A percentile compares a stretch with the other conserved stretches of the same genome.
These are phyloP conservation scores for Scytalidium sp. DNA, from an alignment of 2,329 filamentous ascomycete genomes.

Conservation along the genomic window DNA sequence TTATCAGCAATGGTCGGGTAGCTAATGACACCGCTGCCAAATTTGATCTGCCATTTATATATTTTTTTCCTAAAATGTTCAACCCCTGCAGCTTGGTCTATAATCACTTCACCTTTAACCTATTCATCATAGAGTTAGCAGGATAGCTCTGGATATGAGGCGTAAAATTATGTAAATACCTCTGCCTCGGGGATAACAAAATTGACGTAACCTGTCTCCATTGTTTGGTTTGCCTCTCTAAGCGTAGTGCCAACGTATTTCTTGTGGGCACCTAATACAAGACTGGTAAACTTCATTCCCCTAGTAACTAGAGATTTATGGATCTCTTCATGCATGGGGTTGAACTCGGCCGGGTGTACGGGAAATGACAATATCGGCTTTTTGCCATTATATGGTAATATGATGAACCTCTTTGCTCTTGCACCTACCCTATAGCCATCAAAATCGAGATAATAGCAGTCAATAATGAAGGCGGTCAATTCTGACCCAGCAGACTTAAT, in stretches of 20 bases:
- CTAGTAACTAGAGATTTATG: neutral
- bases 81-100: neutral
- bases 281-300: neutral
- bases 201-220: neutral
- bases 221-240: neutral
- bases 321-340: neutral
- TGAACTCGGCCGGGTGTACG: neutral
- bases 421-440: neutral
- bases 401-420: neutral
- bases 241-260: neutral
- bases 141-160: neutral
- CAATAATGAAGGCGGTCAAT: neutral
- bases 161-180: neutral
- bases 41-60: neutral
- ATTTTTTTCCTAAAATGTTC: neutral
- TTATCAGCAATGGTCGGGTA: neutral
- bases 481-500: neutral
- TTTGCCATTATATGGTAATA: neutral
- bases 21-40: neutral
- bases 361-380: neutral
- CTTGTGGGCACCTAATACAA: neutral
- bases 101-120: neutral
- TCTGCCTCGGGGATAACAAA: neutral
- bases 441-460: neutral
- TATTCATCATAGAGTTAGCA: neutral